A percentile compares a stretch with the other conserved stretches of the same genome.
Evolutionary conservation across 2,329 filamentous ascomycete species (phyloP).

Genomic region (Ophiostoma triangulosporum): DNA sequence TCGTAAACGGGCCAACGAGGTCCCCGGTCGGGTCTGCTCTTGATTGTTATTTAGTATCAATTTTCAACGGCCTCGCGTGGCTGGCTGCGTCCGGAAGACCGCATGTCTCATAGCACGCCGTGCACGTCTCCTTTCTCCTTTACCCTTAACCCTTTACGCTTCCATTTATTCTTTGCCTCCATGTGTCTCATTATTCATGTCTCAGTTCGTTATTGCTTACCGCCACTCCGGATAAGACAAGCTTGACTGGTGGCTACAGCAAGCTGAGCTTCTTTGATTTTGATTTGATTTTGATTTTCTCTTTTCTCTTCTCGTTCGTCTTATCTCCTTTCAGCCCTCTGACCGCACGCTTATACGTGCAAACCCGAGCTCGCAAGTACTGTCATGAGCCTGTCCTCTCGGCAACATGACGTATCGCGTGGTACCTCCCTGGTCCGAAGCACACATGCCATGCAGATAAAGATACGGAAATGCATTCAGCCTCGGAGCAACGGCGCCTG

Average conservation of each 20-base stretch:
- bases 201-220: not conserved
- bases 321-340: not conserved
- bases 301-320: not conserved
- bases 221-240: not conserved
- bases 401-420: not conserved
- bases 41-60: not conserved
- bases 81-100: not conserved
- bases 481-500: not conserved
- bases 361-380: not conserved
- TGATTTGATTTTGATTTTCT: not conserved
- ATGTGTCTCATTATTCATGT: not conserved
- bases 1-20: conserved; percentile 5
- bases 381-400: no score
- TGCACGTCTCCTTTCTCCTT: not conserved
- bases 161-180: not conserved
- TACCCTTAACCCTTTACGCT: not conserved
- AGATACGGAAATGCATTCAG: not conserved
- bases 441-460: no score
- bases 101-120: not conserved
- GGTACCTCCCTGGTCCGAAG: no score
- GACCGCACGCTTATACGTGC: not conserved
- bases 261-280: not conserved
- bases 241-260: not conserved
- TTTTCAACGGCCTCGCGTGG: not conserved
- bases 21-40: not conserved